These are phyloP conservation scores for Aspergillus sp. DNA, from an alignment of 2,329 filamentous ascomycete genomes.

Conservation along the genomic window DNA sequence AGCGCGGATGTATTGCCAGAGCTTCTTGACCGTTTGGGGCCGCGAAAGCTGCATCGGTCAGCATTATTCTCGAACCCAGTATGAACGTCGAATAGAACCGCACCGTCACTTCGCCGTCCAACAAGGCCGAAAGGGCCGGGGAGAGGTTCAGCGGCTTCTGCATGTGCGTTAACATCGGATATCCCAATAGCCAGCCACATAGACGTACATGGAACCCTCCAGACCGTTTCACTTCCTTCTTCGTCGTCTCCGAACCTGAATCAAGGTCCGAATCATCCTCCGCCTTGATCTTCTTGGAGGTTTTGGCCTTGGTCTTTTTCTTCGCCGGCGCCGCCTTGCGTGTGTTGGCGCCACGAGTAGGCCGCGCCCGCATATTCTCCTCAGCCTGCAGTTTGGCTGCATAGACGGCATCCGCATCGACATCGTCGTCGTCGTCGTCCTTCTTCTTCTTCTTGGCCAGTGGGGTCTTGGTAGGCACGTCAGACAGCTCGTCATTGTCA, in stretches of 20 bases:
- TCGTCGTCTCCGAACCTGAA: constrained; percentile 47
- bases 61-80: constrained; percentile 3
- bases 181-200: neutral
- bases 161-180: constrained; percentile 3
- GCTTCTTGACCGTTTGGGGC: constrained; percentile 88
- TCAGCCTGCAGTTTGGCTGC: constrained; percentile 86
- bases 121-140: constrained; percentile 34
- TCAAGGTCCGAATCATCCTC: constrained; percentile 73
- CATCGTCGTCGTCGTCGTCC: constrained; percentile 57
- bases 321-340: constrained; percentile 52
- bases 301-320: constrained; percentile 51
- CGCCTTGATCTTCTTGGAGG: constrained; percentile 59
- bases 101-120: constrained; percentile 37
- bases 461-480: constrained; percentile 26
- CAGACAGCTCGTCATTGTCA: constrained; percentile 33
- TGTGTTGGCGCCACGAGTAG: constrained; percentile 63
- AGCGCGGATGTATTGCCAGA: constrained; percentile 90
- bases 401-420: constrained; percentile 77
- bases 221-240: constrained; percentile 62
- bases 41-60: constrained; percentile 61
- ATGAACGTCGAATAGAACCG: constrained; percentile 9
- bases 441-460: constrained; percentile 56
- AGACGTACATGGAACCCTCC: constrained; percentile 72
- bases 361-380: constrained; percentile 67
- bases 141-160: constrained; percentile 41